These are phyloP conservation scores for Caryopteris hybrid DNA, from an alignment of 305 asterid genomes.

Conservation along the genomic window DNA sequence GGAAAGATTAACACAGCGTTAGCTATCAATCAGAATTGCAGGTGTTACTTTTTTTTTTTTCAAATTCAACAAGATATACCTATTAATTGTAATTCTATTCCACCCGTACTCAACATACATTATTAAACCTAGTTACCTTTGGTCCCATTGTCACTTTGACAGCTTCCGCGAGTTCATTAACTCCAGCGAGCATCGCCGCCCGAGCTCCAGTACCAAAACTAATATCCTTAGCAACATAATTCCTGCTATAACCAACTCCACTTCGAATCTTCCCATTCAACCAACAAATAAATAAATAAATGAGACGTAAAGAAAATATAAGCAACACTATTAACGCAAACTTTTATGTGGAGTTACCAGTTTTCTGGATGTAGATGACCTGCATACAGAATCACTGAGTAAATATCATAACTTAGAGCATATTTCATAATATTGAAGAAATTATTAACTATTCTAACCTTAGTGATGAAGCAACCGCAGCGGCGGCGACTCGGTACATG, in stretches of 20 bases:
- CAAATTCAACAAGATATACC: not conserved
- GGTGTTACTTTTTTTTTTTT: not conserved
- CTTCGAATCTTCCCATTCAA: slow-evolving; percentile 43
- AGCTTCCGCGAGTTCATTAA: slow-evolving; percentile 88
- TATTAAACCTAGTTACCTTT: slow-evolving; percentile 40
- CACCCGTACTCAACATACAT: too few relatives aligned
- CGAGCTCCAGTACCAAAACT: slow-evolving; percentile 69
- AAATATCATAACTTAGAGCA: not conserved
- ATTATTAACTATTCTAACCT: slow-evolving; percentile 30
- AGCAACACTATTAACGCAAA: slow-evolving; percentile 1
- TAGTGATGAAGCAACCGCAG: slow-evolving; percentile 52
- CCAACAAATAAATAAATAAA: not conserved
- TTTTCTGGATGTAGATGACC: slow-evolving; percentile 60
- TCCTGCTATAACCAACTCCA: slow-evolving; percentile 53
- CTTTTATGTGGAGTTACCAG: slow-evolving; percentile 30
- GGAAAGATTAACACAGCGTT: not conserved
- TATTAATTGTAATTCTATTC: not conserved
- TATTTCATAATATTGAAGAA: not conserved
- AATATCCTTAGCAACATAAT: slow-evolving; percentile 83
- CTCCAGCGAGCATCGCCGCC: slow-evolving; percentile 77
- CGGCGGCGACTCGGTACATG: slow-evolving; percentile 63
- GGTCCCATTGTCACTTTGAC: slow-evolving; percentile 99
- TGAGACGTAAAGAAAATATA: not conserved
- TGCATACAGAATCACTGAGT: slow-evolving; percentile 21
- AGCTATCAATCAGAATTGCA: not conserved